Base-by-base conservation (phyloP, 1,139 yeast species). In the Blastobotrys raffinosifermentans region DNA sequence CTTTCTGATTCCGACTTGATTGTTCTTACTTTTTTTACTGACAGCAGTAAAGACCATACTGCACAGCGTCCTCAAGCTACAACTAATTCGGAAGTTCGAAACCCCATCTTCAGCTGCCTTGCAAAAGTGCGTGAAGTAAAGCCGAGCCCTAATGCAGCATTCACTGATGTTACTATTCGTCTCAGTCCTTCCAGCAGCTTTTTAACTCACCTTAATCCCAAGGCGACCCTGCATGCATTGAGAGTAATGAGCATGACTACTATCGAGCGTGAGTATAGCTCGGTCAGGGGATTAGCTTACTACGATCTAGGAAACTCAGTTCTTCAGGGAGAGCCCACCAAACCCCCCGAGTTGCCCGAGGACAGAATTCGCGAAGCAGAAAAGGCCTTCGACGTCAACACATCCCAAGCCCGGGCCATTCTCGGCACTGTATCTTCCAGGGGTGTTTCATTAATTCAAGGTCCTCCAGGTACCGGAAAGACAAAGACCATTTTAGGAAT, bases 381-480 rank as follows among this genome's bases (percentile, higher is more conserved):
- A 50, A 51, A 54, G 5, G 58, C 69, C 4, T 83, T 77, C 50
- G 67, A 72, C 20, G 82, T 87, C 22, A 93, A 93, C 60, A 72
- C 72, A 26, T 89, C 97, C 0, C 98, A 93, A 60, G 97, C 97
- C 0, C 69, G 64, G 32, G 98, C 98, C 0, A 84, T 91, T 41
- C 68, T 80, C 21, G 85, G 89, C 1, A 73, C 96, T 0, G 75
- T 77, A 32, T 59, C 67, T 19, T 69, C 74, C 6, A 67, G 67
- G 2, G 99, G 98, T 0, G 86, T 93, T 56, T 81, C 94, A 0
- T 68, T 91, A 36, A 87, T 91, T 57, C 98, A 91, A 63, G 99
- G 98, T 43, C 96, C 96, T 1, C 96, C 96, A 0, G 96, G 96
- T 63, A 91, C 98, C 0, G 98, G 98, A 66, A 93, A 93, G 58